Percentiles rank a stretch among this genome's conserved stretches.
phyloP scores from a whole-genome alignment of 768 basidiomycete genomes.

The Panaeolus cyanescens region DNA sequence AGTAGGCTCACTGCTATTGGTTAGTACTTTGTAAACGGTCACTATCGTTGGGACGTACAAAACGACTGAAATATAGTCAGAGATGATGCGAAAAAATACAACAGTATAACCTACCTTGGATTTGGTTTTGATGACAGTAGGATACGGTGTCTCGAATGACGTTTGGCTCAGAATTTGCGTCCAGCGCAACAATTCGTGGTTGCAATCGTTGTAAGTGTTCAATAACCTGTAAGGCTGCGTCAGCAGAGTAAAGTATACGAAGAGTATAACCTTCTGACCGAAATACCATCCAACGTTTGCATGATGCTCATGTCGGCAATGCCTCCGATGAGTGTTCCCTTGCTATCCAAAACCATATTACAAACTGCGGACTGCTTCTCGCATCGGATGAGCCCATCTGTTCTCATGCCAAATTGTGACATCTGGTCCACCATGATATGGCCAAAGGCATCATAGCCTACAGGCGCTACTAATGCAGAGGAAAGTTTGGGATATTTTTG shows the following conservation, averaged over 20 bases:
- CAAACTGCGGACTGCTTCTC: conserved; percentile 74
- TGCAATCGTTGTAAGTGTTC: conserved; percentile 44
- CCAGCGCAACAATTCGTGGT: conserved; percentile 68
- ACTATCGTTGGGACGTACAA: conserved; percentile 51
- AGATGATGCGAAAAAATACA: not conserved
- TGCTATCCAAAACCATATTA: conserved; percentile 76
- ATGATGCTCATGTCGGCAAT: conserved; percentile 90
- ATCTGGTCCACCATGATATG: conserved; percentile 62
- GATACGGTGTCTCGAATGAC: conserved; percentile 52
- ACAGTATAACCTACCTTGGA: conserved; percentile 54
- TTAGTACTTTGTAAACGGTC: not conserved
- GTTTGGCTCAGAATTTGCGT: conserved; percentile 70
- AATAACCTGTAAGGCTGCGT: conserved; percentile 46
- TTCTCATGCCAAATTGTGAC: conserved; percentile 68
- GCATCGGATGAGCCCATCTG: conserved; percentile 64
- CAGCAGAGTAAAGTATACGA: not conserved
- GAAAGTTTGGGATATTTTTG: conserved; percentile 34
- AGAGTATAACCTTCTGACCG: conserved; percentile 24
- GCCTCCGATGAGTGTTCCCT: conserved; percentile 77
- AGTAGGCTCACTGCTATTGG: conserved; percentile 80
- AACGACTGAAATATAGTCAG: conserved; percentile 52
- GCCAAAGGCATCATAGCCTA: conserved; percentile 82
- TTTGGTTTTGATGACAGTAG: conserved; percentile 47
- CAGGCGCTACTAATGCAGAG: conserved; percentile 69
- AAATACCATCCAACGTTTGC: conserved; percentile 46